Conservation (phyloP, 1,284 basidiomycete genomes). For the Earliella scabrosa region DNA sequence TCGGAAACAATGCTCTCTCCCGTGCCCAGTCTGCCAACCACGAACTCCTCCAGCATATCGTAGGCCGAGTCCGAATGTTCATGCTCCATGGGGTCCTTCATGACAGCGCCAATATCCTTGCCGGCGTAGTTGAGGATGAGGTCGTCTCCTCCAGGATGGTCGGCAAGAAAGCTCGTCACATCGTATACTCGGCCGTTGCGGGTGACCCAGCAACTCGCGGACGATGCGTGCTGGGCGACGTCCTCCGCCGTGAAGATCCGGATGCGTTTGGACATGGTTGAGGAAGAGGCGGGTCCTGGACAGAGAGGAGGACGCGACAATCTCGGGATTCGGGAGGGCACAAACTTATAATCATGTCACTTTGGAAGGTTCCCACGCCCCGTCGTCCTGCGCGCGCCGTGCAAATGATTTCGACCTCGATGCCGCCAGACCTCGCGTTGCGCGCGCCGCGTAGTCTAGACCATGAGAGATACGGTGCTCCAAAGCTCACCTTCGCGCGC, state of each 20-base stretch:
- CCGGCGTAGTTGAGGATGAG: constrained; percentile 83
- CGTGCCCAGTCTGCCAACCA: constrained; percentile 80
- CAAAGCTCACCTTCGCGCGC: neutral
- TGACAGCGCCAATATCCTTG: constrained; percentile 80
- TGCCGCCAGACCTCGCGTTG: constrained; percentile 16
- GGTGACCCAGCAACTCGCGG: constrained; percentile 76
- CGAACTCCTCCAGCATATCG: constrained; percentile 89
- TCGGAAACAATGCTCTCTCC: constrained; percentile 81
- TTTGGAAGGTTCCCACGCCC: constrained; percentile 17
- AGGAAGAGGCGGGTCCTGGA: neutral
- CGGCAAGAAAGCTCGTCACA: constrained; percentile 73
- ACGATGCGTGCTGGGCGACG: constrained; percentile 59
- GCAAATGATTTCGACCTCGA: constrained; percentile 1
- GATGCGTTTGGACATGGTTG: constrained; percentile 61
- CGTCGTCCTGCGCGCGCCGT: constrained; percentile 9
- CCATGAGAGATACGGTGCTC: too few species aligned
- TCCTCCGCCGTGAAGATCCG: constrained; percentile 77
- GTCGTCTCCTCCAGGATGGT: constrained; percentile 90
- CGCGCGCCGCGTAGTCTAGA: constrained; percentile 2
- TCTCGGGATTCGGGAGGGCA: neutral
- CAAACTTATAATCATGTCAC: constrained; percentile 16
- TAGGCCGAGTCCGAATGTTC: constrained; percentile 94
- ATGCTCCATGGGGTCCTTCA: constrained; percentile 88
- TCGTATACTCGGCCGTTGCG: constrained; percentile 80
- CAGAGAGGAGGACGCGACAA: neutral